A percentile compares a stretch with the other conserved stretches of the same genome.
phyloP scores from a whole-genome alignment of 2,329 filamentous ascomycete genomes.

The Phyllosticta citrichinensis region DNA sequence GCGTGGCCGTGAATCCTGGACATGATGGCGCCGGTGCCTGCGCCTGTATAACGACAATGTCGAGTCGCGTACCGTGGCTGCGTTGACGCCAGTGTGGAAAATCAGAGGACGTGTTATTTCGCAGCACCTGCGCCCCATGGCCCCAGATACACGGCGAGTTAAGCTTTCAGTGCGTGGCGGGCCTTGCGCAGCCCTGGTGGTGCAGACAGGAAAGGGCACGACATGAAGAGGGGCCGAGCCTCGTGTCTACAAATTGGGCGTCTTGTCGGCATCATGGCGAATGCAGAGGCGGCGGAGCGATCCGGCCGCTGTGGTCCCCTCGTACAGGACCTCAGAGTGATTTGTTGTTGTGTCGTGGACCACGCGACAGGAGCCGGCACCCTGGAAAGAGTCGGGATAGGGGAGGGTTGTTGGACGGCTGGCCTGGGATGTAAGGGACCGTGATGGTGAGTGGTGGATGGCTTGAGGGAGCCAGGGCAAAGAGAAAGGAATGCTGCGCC shows the following conservation, averaged over 20 bases:
- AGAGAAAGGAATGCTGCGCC: background rate
- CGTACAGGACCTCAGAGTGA: background rate
- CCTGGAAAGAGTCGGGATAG: background rate
- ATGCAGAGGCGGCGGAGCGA: background rate
- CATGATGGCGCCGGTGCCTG: background rate
- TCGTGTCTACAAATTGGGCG: background rate
- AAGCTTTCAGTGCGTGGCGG: background rate
- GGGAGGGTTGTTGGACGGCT: no score
- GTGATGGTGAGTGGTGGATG: background rate
- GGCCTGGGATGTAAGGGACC: background rate
- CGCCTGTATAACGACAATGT: background rate
- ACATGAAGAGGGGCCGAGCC: background rate
- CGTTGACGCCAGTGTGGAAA: background rate
- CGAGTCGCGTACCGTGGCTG: background rate
- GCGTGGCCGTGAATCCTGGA: background rate
- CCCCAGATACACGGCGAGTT: background rate
- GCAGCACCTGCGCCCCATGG: background rate
- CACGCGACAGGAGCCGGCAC: background rate
- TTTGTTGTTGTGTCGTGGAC: background rate
- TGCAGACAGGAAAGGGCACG: background rate
- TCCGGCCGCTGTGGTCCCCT: background rate
- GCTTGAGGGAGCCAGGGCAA: no score
- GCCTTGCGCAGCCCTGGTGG: background rate
- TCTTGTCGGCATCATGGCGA: background rate
- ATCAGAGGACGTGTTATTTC: background rate